A percentile compares a stretch with the other conserved stretches of the same genome.
phyloP scores from a whole-genome alignment of 2,329 filamentous ascomycete species.

The Microcyclosporella mali region DNA sequence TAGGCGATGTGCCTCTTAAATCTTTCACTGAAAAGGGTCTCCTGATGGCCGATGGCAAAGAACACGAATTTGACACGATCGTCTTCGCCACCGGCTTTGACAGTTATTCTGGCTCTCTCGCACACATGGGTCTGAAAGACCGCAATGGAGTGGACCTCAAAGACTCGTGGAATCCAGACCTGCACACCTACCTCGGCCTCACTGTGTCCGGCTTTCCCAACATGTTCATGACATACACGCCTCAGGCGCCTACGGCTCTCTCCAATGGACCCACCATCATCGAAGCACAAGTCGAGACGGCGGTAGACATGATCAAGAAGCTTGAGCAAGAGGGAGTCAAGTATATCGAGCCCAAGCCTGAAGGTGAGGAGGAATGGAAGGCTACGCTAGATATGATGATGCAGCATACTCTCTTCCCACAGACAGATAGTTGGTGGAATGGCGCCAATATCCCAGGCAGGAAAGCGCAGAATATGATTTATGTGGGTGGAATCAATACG shows the following conservation, averaged over 20 bases:
- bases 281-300: constrained; percentile 40
- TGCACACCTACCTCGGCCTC: constrained; percentile 37
- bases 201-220: constrained; percentile 30
- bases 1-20: constrained; percentile 37
- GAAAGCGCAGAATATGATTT: constrained; percentile 38
- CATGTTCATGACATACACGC: constrained; percentile 40
- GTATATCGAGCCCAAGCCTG: constrained; percentile 36
- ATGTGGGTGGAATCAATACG: constrained; percentile 32
- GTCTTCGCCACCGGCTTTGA: constrained; percentile 45
- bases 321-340: constrained; percentile 34
- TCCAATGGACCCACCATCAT: constrained; percentile 41
- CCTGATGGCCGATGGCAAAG: constrained; percentile 35
- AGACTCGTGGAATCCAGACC: constrained; percentile 38
- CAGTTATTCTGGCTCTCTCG: constrained; percentile 31
- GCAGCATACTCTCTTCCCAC: constrained; percentile 23
- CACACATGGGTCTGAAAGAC: constrained; percentile 32
- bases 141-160: constrained; percentile 21
- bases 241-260: constrained; percentile 42
- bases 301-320: constrained; percentile 38
- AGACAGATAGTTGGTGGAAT: constrained; percentile 31
- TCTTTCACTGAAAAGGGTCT: constrained; percentile 40
- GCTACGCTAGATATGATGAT: constrained; percentile 19
- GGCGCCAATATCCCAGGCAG: constrained; percentile 40
- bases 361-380: constrained; percentile 38
- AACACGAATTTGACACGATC: constrained; percentile 39